Conservation (phyloP, 2,329 filamentous ascomycete genomes). For the Cercospora sesami region DNA sequence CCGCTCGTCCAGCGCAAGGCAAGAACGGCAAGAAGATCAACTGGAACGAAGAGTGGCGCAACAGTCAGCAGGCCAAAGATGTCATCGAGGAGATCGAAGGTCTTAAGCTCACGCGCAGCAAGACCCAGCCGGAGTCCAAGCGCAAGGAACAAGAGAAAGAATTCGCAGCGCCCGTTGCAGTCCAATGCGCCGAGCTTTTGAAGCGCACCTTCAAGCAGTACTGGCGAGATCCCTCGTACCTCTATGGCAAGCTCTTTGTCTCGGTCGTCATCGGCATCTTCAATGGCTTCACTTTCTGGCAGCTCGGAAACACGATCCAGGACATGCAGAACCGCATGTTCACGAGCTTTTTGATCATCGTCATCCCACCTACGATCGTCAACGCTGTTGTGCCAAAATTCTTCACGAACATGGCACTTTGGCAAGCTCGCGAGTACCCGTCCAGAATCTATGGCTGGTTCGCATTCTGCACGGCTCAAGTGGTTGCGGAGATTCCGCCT, state of each 20-base stretch:
- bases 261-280: slow-evolving; percentile 71
- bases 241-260: slow-evolving; percentile 75
- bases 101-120: slow-evolving; percentile 60
- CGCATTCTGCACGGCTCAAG: slow-evolving; percentile 71
- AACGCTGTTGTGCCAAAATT: slow-evolving; percentile 77
- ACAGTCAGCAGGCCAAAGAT: slow-evolving; percentile 60
- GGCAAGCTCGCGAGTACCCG: slow-evolving; percentile 71
- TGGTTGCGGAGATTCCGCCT: slow-evolving; percentile 71
- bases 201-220: slow-evolving; percentile 70
- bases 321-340: slow-evolving; percentile 80
- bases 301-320: slow-evolving; percentile 63
- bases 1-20: slow-evolving; percentile 57
- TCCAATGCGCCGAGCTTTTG: slow-evolving; percentile 66
- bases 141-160: slow-evolving; percentile 43
- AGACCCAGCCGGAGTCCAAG: slow-evolving; percentile 40
- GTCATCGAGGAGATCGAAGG: slow-evolving; percentile 66
- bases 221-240: slow-evolving; percentile 67
- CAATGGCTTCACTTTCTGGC: slow-evolving; percentile 77
- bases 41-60: slow-evolving; percentile 75
- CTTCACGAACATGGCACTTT: slow-evolving; percentile 69
- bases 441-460: slow-evolving; percentile 76
- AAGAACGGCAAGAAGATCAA: slow-evolving; percentile 59
- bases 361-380: slow-evolving; percentile 67
- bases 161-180: slow-evolving; percentile 64
- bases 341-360: slow-evolving; percentile 61